Evolutionary conservation across 2,329 filamentous ascomycete genomes (phyloP).

Genomic region (Penicillium expansum): DNA sequence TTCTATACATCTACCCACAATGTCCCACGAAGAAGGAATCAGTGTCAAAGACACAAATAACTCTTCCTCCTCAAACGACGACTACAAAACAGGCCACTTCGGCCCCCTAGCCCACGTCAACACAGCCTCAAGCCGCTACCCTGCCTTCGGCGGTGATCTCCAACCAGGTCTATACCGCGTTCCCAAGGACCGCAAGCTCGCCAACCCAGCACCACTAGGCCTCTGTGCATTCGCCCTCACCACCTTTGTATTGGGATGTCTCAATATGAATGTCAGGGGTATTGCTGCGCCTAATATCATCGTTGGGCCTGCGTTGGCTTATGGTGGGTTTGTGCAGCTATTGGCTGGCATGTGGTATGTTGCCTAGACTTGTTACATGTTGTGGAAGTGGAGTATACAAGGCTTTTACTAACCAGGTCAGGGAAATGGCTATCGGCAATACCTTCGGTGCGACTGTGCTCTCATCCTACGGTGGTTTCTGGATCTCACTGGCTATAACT

Average conservation of each 20-base stretch:
- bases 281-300: constrained; percentile 61
- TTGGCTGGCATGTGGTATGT: constrained; percentile 75
- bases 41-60: too few relatives aligned
- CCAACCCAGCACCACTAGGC: constrained; percentile 71
- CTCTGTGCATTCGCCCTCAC: constrained; percentile 72
- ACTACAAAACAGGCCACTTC: constrained; percentile 15
- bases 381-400: neutral
- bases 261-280: constrained; percentile 64
- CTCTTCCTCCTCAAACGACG: too few relatives aligned
- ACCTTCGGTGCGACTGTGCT: constrained; percentile 75
- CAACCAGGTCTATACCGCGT: constrained; percentile 64
- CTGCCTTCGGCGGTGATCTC: constrained; percentile 65
- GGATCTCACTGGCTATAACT: constrained; percentile 69
- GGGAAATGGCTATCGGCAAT: constrained; percentile 77
- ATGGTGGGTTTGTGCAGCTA: constrained; percentile 71
- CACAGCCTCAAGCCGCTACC: constrained; percentile 42
- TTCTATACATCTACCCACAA: too few relatives aligned
- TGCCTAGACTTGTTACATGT: neutral
- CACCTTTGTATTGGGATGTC: constrained; percentile 70
- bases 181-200: constrained; percentile 62
- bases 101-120: constrained; percentile 47
- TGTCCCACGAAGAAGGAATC: too few relatives aligned
- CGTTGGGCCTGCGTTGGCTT: constrained; percentile 64
- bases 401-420: constrained; percentile 29
- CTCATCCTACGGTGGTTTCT: constrained; percentile 75